Evolutionary conservation across 176 grass and related monocot genomes (phyloP), one percentile per base, ranked within the genome.

Genomic region (Triticum turgidum): DNA sequence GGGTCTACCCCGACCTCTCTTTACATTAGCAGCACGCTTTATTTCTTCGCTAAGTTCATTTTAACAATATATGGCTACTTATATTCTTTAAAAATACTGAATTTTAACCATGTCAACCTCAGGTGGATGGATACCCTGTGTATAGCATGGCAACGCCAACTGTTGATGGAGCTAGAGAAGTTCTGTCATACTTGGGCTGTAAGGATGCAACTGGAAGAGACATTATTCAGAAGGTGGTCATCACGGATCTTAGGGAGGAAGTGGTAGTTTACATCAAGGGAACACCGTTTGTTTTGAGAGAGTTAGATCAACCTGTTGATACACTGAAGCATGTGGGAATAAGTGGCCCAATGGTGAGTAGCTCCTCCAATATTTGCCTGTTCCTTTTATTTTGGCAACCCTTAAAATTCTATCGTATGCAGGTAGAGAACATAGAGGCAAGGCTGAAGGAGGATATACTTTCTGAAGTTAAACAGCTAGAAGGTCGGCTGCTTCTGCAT

Each of bases 271-370:
- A 98, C 80, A 91, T 96, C 78, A 98, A 96, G 73, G 94, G 88
- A 15, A 89, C 89, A 18, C 97, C 97, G 37, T 98, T 98, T 90
- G 97, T 98, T 92, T 93, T 98, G 84, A 98, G 97, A 91, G 97
- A 98, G 81, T 61, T 96, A 77, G 94, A 98, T 88, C 94, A 94
- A 78, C 94, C 97, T 88, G 92, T 98, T 81, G 94, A 98, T 93
- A 98, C 97, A 76, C 92, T 96, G 61, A 98, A 98, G 88, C 97
- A 98, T 98, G 97, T 96, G 91, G 97, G 97, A 76, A 98, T 98
- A 89, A 96, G 93, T 59, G 94, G 97, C 37, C 92, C 92, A 62
- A 85, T 92, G 92, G 97, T 98, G 80, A 96, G 80, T 45, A 83
- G 61, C 73, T 86, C 62, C 73, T 91, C 64, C 24, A 78, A 71